A percentile compares a stretch with the other conserved stretches of the same genome.
These are phyloP conservation scores for Cryptosporidium xiaoi DNA, from an alignment of 169 alveolate genomes.

Conservation along the genomic window DNA sequence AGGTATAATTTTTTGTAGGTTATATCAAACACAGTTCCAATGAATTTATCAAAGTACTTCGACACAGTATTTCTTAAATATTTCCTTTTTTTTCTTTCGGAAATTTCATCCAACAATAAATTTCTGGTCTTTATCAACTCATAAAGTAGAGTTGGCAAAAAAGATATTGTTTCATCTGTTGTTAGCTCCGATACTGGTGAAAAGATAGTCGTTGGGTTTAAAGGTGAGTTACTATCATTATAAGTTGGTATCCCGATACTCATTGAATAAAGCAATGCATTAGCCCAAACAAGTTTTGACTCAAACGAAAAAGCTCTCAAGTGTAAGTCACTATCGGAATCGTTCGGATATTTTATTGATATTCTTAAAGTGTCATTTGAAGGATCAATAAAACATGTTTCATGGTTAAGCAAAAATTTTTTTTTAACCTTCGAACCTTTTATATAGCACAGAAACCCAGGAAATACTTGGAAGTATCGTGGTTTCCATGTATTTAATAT, in stretches of 20 bases:
- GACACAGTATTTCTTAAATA: not conserved
- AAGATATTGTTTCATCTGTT: not conserved
- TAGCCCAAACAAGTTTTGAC: constrained; percentile 58
- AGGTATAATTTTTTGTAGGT: constrained; percentile 21
- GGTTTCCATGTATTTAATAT: constrained; percentile 88
- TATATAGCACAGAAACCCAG: constrained; percentile 75
- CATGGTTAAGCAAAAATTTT: not conserved
- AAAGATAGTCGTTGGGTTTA: not conserved
- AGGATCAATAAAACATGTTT: constrained; percentile 22
- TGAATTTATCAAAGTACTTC: constrained; percentile 42
- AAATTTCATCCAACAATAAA: constrained; percentile 41
- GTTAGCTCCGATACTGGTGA: constrained; percentile 14
- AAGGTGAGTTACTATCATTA: not conserved
- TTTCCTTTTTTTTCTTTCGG: constrained; percentile 10
- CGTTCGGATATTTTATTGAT: constrained; percentile 22
- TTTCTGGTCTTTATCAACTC: constrained; percentile 54
- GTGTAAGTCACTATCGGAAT: constrained; percentile 35
- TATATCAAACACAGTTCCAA: constrained; percentile 41
- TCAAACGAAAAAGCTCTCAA: constrained; percentile 50
- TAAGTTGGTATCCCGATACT: not conserved
- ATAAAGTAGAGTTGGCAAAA: constrained; percentile 44
- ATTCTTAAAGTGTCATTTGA: constrained; percentile 18
- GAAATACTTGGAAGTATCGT: constrained; percentile 85
- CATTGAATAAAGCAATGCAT: constrained; percentile 61
- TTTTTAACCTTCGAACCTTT: constrained; percentile 57